These are phyloP conservation scores for Castanea sativa DNA, from an alignment of 306 rosid genomes.

Conservation along the genomic window DNA sequence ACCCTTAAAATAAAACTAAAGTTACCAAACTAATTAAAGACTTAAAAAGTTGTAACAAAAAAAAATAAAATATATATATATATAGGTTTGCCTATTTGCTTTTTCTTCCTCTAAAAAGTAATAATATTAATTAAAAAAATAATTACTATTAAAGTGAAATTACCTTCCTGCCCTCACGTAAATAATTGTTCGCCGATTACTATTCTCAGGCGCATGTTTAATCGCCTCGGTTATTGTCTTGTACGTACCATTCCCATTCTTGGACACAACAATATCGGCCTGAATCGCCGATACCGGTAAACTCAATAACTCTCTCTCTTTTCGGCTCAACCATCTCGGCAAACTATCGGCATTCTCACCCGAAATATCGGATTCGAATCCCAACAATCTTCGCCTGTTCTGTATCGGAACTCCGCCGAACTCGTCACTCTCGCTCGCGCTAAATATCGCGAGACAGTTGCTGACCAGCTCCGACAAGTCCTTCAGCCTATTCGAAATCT, in stretches of 20 bases:
- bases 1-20: slow-evolving; percentile 6
- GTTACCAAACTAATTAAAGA: neutral
- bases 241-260: slow-evolving; percentile 62
- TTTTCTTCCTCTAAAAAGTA: no score
- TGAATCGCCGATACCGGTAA: slow-evolving; percentile 53
- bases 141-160: neutral
- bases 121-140: neutral
- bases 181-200: slow-evolving; percentile 57
- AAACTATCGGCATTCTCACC: slow-evolving; percentile 39
- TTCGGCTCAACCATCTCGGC: slow-evolving; percentile 61
- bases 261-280: slow-evolving; percentile 69
- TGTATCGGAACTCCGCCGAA: slow-evolving; percentile 81
- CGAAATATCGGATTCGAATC: slow-evolving; percentile 16
- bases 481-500: slow-evolving; percentile 40
- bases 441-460: slow-evolving; percentile 73
- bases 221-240: slow-evolving; percentile 75
- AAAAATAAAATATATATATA: no score
- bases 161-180: slow-evolving; percentile 97
- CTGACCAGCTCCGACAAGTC: slow-evolving; percentile 75
- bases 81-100: neutral
- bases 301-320: slow-evolving; percentile 63
- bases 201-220: slow-evolving; percentile 60
- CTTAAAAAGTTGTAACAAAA: neutral
- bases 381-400: slow-evolving; percentile 56
- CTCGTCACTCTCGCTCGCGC: slow-evolving; percentile 38